Conservation (phyloP, 768 basidiomycete species). For the Amylocystis lapponica region DNA sequence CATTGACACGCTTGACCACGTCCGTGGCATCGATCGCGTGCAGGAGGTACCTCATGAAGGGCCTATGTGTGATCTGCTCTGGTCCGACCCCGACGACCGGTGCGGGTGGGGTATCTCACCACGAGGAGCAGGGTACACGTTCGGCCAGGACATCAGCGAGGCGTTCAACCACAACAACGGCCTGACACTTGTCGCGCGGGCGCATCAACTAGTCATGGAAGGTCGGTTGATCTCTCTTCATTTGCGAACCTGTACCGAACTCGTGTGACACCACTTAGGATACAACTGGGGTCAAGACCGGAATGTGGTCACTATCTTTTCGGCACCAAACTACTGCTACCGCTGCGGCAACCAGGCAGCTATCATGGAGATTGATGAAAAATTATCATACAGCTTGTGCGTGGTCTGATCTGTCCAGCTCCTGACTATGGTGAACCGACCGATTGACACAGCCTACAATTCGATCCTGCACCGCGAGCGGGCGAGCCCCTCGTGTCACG, state of each 20-base stretch:
- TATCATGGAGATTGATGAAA: conserved; percentile 99
- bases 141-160: conserved; percentile 98
- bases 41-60: conserved; percentile 99
- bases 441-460: conserved; percentile 80
- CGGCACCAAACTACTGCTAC: conserved; percentile 99
- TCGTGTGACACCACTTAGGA: conserved; percentile 34
- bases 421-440: conserved; percentile 7
- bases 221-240: conserved; percentile 42
- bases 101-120: conserved; percentile 99
- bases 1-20: conserved; percentile 99
- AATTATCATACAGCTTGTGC: conserved; percentile 89
- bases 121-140: conserved; percentile 97
- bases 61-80: conserved; percentile 98
- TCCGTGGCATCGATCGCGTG: conserved; percentile 96
- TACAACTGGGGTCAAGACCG: conserved; percentile 99
- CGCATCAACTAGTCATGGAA: conserved; percentile 96
- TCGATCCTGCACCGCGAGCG: conserved; percentile 97
- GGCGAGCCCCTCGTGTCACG: conserved; percentile 97
- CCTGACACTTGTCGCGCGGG: conserved; percentile 88
- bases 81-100: conserved; percentile 99
- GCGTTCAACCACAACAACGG: conserved; percentile 99
- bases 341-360: conserved; percentile 99
- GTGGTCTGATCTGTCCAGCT: conserved; percentile 27
- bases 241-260: neutral
- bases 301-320: conserved; percentile 99